Conservation (phyloP, 257 asterid genomes). For the Haberlea rhodopensis region DNA sequence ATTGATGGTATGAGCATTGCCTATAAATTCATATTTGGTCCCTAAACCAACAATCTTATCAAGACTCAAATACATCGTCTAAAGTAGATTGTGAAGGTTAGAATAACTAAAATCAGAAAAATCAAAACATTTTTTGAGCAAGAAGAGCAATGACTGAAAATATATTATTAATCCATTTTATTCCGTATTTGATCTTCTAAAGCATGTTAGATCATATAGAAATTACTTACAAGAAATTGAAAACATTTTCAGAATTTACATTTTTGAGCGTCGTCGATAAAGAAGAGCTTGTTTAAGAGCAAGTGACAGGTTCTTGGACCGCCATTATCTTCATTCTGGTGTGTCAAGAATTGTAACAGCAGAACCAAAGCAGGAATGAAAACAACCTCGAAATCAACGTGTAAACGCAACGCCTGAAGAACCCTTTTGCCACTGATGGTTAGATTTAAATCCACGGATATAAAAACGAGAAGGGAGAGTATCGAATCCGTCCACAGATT, state of each 20-base stretch:
- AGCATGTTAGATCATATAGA: too few species aligned
- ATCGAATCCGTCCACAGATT: conserved; percentile 24
- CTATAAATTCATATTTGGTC: too few species aligned
- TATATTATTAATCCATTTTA: too few species aligned
- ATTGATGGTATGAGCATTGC: too few species aligned
- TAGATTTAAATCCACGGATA: conserved; percentile 35
- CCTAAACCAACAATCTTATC: too few species aligned
- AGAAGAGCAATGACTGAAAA: too few species aligned
- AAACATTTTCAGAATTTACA: conserved; percentile 31
- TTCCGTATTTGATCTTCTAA: too few species aligned
- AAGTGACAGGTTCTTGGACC: conserved; percentile 23
- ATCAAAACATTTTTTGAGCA: too few species aligned
- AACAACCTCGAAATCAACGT: conserved; percentile 8
- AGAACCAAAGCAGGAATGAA: conserved; percentile 18
- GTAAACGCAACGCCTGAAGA: conserved; percentile 27
- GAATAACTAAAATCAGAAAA: too few species aligned
- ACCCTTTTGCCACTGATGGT: conserved; percentile 25
- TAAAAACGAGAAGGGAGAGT: conserved; percentile 39
- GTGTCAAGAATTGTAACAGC: conserved; percentile 25
- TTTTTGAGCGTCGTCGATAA: conserved; percentile 47
- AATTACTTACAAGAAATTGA: too few species aligned
- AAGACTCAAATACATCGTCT: too few species aligned
- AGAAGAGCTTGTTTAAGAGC: conserved; percentile 39
- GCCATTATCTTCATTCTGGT: conserved; percentile 23
- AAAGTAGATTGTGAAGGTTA: too few species aligned